These are phyloP conservation scores for Grosmannia clavigera DNA, from an alignment of 2,329 filamentous ascomycete species.

Conservation along the genomic window DNA sequence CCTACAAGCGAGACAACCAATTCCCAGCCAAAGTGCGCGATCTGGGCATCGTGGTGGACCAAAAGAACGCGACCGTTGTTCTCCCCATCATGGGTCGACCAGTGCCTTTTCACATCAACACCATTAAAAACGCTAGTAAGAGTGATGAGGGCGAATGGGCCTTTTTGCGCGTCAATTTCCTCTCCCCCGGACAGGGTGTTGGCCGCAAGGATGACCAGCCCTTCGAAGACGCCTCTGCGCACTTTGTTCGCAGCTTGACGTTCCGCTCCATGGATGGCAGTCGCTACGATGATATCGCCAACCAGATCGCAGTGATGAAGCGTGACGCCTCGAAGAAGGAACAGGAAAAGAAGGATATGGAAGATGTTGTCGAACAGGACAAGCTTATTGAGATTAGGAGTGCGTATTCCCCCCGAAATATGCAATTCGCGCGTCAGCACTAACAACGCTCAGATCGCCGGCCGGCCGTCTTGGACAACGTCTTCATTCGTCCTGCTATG, in stretches of 20 bases:
- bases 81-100: conserved; percentile 95
- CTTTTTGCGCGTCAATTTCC: conserved; percentile 90
- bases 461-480: conserved; percentile 79
- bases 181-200: conserved; percentile 93
- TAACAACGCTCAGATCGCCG: conserved; percentile 60
- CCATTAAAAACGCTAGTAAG: conserved; percentile 98
- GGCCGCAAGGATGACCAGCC: conserved; percentile 95
- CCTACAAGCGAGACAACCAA: conserved; percentile 96
- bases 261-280: conserved; percentile 85
- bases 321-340: conserved; percentile 85
- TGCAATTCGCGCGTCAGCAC: conserved; percentile 9
- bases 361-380: conserved; percentile 97
- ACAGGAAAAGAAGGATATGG: conserved; percentile 98
- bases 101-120: conserved; percentile 93
- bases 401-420: conserved; percentile 31
- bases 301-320: conserved; percentile 92
- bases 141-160: conserved; percentile 92
- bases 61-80: conserved; percentile 80
- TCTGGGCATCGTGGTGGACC: conserved; percentile 78
- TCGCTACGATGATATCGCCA: conserved; percentile 80
- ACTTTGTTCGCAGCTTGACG: conserved; percentile 91
- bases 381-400: conserved; percentile 91
- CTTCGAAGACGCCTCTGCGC: conserved; percentile 89
- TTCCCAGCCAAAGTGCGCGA: conserved; percentile 74
- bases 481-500: conserved; percentile 89